Base-by-base conservation (phyloP, 2,329 filamentous ascomycete species). In the Colletotrichum sublineola region DNA sequence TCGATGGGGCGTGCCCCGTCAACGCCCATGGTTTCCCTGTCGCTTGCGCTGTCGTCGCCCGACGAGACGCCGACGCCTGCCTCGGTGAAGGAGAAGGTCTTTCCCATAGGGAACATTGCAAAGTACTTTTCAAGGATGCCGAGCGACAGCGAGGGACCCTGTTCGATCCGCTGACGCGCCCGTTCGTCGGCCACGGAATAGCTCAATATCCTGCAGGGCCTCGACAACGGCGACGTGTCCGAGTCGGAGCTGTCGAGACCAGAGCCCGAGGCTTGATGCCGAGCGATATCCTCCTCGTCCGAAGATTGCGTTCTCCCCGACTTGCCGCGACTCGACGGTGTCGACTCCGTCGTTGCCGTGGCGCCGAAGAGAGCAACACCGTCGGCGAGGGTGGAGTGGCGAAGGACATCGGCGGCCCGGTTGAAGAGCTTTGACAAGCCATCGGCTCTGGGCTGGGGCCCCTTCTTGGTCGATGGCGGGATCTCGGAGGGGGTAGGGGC, bases 301-400 rank as follows among this genome's bases (percentile, higher is more conserved):
- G 66, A 74, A 11, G 62, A 55, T 0, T 38, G 5, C 33, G 72
- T 14, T 36, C 74, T 46, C 48, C 71, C 63, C n/a, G 62, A 24
- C n/a, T 52, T 62, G 7, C 68, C 42, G 4, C 63, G 73, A 14
- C 53, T 67, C 20, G 66, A 57, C 11, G 76, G 70, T 4, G 69
- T 33, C 4, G 48, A 29, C 5, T 2, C 68, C 20, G 69, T 75
- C 2, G 79, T 75, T 1, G 79, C 74, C 1, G 79, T 77, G 5
- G 79, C 77, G 2, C 78, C 79, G 31, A 79, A 78, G 15, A 81
- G 63, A 8, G 78, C 78, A 6, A 79, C 79, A 0, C 79, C 79
- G 36, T 81, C 79, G 0, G 79, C 79, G 12, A 79, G 71, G 0
- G 79, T 80, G 0, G 79, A 77, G 24, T 76, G 74, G 24, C 79